Evolutionary conservation across 2,329 filamentous ascomycete genomes (phyloP), one percentile per base, ranked within the genome.

Genomic region (Sarocladium strictum): DNA sequence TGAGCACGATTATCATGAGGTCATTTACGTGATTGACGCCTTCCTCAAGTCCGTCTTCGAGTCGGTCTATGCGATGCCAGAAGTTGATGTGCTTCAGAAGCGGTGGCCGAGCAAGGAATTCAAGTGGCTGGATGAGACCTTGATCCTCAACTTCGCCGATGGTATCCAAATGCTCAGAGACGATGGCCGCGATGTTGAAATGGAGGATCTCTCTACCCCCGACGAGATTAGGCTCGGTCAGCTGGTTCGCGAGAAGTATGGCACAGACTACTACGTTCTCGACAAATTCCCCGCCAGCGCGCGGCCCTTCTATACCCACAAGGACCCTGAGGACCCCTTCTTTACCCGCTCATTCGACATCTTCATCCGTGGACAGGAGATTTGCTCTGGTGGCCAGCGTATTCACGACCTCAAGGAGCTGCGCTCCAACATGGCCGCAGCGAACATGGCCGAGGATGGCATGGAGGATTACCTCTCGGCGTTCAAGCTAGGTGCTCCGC

Each of bases 281-380:
- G 92, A 97, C 78, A 96, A 95, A 65, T 97, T 97, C 75, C 92
- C 92, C 1, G 76, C 83, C 21, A 86, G 84, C 6, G 92, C 89
- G 2, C 83, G 92, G 41, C 92, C 92, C 0, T 96, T 97, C 72
- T 96, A 97, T 66, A 90, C 92, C 1, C 92, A 96, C 81, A 86
- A 86, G 26, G 89, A 96, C 58, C 80, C 86, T 1, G 76, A 85
- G 15, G 83, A 95, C 63, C 76, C 81, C 12, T 77, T 80, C 32
- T 83, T 85, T 67, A 97, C 92, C 52, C 96, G 96, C 67, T 96
- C 92, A 0, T 97, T 96, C 63, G 92, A 97, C 67, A 95, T 97
- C 56, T 97, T 97, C 72, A 80, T 96, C 41, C 87, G 92, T 27
- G 92, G 92, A 0, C 92, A 97, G 65, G 92, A 97, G 68, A 94